Conservation (phyloP, 169 alveolate genomes). For the Cytauxzoon felis region DNA sequence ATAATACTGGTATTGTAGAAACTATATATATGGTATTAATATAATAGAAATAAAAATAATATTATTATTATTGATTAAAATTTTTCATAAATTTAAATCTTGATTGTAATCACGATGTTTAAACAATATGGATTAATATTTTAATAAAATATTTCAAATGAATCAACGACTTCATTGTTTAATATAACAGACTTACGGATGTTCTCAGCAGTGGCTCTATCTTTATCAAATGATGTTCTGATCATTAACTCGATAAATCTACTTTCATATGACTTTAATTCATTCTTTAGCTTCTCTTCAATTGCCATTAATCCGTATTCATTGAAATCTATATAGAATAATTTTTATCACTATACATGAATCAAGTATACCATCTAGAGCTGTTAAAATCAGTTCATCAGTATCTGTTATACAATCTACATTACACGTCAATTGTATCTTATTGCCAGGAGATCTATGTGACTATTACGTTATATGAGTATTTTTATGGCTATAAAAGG, state of each 20-base stretch:
- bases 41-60: too few species aligned
- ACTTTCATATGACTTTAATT: conserved; percentile 7
- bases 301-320: conserved; percentile 2
- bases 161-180: too few species aligned
- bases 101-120: too few species aligned
- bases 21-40: background rate
- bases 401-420: background rate
- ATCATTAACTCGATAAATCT: conserved; percentile 16
- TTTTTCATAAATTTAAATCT: too few species aligned
- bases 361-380: background rate
- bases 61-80: too few species aligned
- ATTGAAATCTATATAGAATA: conserved; percentile 10
- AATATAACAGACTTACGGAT: background rate
- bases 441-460: background rate
- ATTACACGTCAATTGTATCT: background rate
- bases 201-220: background rate
- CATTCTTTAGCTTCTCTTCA: background rate
- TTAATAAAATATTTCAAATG: too few species aligned
- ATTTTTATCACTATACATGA: background rate
- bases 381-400: background rate
- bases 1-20: background rate
- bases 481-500: background rate
- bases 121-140: too few species aligned
- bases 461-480: too few species aligned
- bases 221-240: conserved; percentile 5